phyloP scores from a whole-genome alignment of 2,329 filamentous ascomycete genomes.

The Ophiostoma himal-ulmi region DNA sequence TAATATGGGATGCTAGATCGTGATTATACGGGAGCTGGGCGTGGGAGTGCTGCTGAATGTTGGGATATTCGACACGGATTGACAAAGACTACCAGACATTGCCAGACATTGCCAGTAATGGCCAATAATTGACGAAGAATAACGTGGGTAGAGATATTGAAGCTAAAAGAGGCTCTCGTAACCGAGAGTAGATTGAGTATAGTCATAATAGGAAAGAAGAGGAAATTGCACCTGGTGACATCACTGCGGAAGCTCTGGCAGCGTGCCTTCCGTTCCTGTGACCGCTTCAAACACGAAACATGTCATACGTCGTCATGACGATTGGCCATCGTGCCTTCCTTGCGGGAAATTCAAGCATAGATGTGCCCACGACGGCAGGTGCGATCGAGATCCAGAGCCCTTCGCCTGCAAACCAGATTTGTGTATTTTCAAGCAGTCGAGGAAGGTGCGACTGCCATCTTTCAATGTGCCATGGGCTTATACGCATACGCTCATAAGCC shows the following conservation, averaged over 20 bases:
- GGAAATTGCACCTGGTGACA: neutral
- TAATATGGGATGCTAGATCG: slow-evolving; percentile 14
- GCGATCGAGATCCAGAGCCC: slow-evolving; percentile 9
- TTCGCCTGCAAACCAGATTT: neutral
- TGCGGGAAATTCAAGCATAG: slow-evolving; percentile 9
- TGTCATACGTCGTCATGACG: slow-evolving; percentile 11
- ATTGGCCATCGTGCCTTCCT: slow-evolving; percentile 12
- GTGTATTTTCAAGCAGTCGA: neutral
- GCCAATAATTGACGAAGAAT: neutral
- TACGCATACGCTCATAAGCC: neutral
- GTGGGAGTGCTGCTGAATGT: neutral
- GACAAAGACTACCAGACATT: neutral
- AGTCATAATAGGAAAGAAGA: neutral
- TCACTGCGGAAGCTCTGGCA: neutral
- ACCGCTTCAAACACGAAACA: slow-evolving; percentile 10
- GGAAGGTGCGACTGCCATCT: neutral
- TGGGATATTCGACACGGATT: neutral
- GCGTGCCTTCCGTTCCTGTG: slow-evolving; percentile 15
- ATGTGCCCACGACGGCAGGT: slow-evolving; percentile 17
- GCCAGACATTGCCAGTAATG: neutral
- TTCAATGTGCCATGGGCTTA: neutral
- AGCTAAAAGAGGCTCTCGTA: neutral
- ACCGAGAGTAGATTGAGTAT: neutral
- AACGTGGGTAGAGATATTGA: neutral
- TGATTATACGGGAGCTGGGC: neutral